phyloP scores from a whole-genome alignment of 257 asterid species.

The Capsicum baccatum region DNA sequence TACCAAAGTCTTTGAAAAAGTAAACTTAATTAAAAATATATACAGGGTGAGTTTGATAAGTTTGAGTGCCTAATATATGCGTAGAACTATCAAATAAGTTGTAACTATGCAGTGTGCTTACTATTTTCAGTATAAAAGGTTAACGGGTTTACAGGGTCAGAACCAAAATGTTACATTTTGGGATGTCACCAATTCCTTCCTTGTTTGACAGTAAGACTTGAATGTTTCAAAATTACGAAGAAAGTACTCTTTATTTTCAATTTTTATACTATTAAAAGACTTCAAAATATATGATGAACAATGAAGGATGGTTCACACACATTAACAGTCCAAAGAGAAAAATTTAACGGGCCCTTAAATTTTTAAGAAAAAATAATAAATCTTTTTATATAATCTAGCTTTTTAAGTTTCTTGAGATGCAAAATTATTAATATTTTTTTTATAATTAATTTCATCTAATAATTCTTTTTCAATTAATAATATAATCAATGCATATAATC shows the following conservation, averaged over 20 bases:
- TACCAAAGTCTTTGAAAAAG: constrained; percentile 37
- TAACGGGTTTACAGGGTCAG: background rate
- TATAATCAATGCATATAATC: too few relatives aligned
- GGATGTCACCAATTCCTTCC: background rate
- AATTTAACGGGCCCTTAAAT: too few relatives aligned
- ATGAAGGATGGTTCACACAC: background rate
- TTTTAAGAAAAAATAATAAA: too few relatives aligned
- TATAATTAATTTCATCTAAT: too few relatives aligned
- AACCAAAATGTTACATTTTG: background rate
- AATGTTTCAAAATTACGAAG: background rate
- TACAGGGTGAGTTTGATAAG: background rate
- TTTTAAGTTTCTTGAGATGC: too few relatives aligned
- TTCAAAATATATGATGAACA: background rate
- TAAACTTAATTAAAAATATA: background rate
- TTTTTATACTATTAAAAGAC: background rate
- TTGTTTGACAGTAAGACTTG: background rate
- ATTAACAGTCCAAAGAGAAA: too few relatives aligned
- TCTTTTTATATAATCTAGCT: too few relatives aligned
- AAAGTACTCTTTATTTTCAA: background rate
- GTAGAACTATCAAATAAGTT: background rate
- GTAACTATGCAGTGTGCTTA: background rate
- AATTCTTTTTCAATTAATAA: too few relatives aligned
- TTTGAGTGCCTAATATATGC: background rate
- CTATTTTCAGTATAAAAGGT: background rate
- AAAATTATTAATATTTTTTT: too few relatives aligned